A percentile compares a stretch with the other conserved stretches of the same genome.
Evolutionary conservation across 2,329 filamentous ascomycete species (phyloP).

Genomic region (Pseudogymnoascus sp.): DNA sequence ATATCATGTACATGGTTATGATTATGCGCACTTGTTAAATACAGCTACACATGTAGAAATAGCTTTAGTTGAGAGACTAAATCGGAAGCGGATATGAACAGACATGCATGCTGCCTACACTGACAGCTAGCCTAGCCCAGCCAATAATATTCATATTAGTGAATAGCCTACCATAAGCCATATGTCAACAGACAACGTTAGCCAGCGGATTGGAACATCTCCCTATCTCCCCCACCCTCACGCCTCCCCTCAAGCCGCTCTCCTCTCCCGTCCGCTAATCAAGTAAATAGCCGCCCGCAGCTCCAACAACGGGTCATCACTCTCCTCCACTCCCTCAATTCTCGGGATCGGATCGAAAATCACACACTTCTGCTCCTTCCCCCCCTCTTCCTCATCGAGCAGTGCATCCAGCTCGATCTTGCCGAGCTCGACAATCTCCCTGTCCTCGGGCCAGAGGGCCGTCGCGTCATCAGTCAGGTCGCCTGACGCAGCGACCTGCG

Average conservation of each 20-base stretch:
- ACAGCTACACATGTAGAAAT: not conserved
- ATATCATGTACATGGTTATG: not conserved
- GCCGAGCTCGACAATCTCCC: slow-evolving; percentile 43
- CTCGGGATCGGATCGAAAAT: slow-evolving; percentile 52
- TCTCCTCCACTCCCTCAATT: slow-evolving; percentile 43
- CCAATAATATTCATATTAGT: not conserved
- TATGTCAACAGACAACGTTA: not conserved
- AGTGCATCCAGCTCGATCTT: slow-evolving; percentile 36
- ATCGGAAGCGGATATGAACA: not conserved
- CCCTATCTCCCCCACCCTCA: not conserved
- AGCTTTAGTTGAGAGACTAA: not conserved
- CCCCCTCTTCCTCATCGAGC: slow-evolving; percentile 32
- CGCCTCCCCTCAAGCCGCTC: slow-evolving; percentile 31
- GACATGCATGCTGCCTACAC: no score
- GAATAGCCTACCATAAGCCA: not conserved
- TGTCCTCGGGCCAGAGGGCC: slow-evolving; percentile 43
- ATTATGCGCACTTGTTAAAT: not conserved
- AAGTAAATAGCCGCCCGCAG: slow-evolving; percentile 48
- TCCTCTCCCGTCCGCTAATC: slow-evolving; percentile 44
- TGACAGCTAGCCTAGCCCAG: not conserved
- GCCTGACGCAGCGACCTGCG: slow-evolving; percentile 40
- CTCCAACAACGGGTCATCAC: slow-evolving; percentile 47
- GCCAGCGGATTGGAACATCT: not conserved
- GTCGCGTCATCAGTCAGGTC: slow-evolving; percentile 41
- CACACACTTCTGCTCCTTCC: slow-evolving; percentile 39